Conservation (phyloP, 139 green algal genomes). For the Asterochloris sp. region DNA sequence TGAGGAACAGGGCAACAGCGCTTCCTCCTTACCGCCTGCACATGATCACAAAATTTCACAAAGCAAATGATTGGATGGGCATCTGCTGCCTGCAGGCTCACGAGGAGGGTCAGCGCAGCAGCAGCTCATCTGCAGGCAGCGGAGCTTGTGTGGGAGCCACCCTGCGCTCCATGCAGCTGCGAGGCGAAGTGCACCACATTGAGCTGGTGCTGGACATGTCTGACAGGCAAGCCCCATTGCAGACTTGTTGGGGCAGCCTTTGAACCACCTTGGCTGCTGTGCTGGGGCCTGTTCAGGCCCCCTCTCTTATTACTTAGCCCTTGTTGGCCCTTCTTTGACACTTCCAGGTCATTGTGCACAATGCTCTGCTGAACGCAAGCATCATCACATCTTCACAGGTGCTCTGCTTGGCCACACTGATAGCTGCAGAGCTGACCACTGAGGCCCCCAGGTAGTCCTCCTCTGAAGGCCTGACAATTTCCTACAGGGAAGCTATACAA, state of each 20-base stretch:
- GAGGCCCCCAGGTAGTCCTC: no score
- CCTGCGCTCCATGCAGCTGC: conserved; percentile 16
- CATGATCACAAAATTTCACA: no score
- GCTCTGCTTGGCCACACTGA: no score
- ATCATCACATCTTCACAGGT: neutral
- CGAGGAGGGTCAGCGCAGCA: neutral
- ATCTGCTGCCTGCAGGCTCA: neutral
- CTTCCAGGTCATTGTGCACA: neutral
- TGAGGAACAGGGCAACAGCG: no score
- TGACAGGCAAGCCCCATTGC: neutral
- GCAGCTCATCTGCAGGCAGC: neutral
- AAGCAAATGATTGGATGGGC: no score
- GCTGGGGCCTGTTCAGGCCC: neutral
- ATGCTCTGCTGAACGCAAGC: neutral
- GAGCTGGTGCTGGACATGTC: conserved; percentile 18
- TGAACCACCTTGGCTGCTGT: neutral
- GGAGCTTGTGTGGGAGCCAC: neutral
- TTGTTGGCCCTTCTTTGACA: neutral
- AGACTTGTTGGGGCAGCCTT: no score
- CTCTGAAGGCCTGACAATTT: no score
- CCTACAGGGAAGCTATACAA: no score
- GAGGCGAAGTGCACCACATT: conserved; percentile 23
- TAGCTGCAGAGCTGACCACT: no score
- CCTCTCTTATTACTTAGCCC: neutral
- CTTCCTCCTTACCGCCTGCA: no score